Base-by-base conservation (phyloP, 1,284 basidiomycete species). In the Chalciporus sp. region DNA sequence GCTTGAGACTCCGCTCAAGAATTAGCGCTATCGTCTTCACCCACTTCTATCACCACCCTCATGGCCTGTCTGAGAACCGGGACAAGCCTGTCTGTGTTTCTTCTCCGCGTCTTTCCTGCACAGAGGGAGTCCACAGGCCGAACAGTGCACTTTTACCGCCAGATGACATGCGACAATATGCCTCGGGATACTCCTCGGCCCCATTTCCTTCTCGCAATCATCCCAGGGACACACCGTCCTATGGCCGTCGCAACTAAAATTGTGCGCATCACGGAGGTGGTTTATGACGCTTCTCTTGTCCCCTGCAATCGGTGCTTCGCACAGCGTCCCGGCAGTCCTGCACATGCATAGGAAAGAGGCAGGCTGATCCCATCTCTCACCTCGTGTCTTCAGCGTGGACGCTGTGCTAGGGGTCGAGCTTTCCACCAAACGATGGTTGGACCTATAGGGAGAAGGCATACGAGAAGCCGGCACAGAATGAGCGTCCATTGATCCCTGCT, bases 141-240 rank as follows among this genome's bases (percentile, higher is more conserved):
- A 3, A 35, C 66, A 68, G 9, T 31, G 3, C 40, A 59, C 56
- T 44, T 61, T 71, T 47, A 68, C 35, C 50, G 40, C 69, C 2
- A 68, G n/a, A 17, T 68, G 66, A 35, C 57, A 59, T 0, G 66
- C 41, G 16, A 70, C 31, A 10, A 68, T 61, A 31, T 68, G 66
- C 1, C 66, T 57, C 4, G 69, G 56, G 12, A 71, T 49, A 16
- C 69, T 68, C 20, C 69, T 44, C 20, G 67, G 58, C 37, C 70
- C 69, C 57, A 68, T 61, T 12, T 4, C 2, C 16, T 17, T 5
- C 5, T n/a, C 29, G 47, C 66, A 68, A 2, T 39, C 49, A 4
- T 35, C 44, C 66, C 66, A 68, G 4, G 48, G 50, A 29, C 66
- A 68, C 1, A 2, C 40, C 33, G 55, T 46, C 33, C 1, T 31